Conservation (phyloP, 495 filamentous ascomycete species). For the Aspergillus bertholletiae region DNA sequence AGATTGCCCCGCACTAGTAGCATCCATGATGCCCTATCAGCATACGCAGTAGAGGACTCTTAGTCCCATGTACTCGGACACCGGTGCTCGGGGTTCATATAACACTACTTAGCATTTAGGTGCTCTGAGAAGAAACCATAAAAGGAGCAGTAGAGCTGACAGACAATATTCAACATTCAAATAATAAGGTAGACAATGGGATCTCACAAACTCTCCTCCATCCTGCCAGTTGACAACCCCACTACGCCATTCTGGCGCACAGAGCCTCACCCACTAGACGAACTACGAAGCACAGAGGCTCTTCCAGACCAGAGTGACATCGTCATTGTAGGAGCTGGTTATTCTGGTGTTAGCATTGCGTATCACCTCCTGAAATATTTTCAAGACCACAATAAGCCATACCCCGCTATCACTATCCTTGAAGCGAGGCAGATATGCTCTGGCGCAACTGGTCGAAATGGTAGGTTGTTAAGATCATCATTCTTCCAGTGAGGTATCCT, state of each 20-base stretch:
- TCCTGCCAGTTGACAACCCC: conserved; percentile 39
- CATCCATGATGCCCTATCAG: background rate
- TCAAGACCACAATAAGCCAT: conserved; percentile 2
- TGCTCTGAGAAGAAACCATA: too few relatives aligned
- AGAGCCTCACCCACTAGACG: conserved; percentile 50
- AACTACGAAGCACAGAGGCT: conserved; percentile 42
- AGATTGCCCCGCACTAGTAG: background rate
- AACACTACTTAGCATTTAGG: too few relatives aligned
- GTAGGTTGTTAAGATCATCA: conserved; percentile 9
- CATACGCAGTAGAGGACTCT: too few relatives aligned
- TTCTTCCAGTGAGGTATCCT: background rate
- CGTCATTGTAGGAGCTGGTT: conserved; percentile 71
- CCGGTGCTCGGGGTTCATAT: too few relatives aligned
- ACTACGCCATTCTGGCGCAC: conserved; percentile 68
- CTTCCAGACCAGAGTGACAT: conserved; percentile 53
- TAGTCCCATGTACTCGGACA: too few relatives aligned
- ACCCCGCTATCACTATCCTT: conserved; percentile 29
- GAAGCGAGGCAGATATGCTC: conserved; percentile 42
- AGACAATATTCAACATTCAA: too few relatives aligned
- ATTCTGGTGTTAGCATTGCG: conserved; percentile 60
- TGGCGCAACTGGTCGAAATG: conserved; percentile 42
- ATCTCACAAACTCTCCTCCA: background rate
- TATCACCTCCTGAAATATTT: conserved; percentile 52
- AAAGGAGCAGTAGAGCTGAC: too few relatives aligned
- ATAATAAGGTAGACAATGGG: background rate